Conservation (phyloP, 495 filamentous ascomycete species). For the Tuber brumale region DNA sequence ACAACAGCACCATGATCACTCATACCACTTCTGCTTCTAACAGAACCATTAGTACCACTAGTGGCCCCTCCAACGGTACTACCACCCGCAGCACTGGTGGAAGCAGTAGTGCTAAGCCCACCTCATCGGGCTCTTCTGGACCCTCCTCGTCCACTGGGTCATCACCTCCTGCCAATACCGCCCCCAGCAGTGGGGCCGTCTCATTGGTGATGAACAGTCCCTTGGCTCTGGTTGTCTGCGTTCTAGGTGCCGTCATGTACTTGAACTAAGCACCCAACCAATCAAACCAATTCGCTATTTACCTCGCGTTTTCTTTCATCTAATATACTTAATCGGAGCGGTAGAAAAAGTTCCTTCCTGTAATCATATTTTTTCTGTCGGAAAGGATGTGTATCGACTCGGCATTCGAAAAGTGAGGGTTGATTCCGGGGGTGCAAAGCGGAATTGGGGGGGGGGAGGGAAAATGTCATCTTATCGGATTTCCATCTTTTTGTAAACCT, state of each 20-base stretch:
- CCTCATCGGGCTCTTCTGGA: neutral
- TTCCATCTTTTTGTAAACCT: neutral
- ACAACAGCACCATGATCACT: slow-evolving; percentile 23
- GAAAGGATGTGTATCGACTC: neutral
- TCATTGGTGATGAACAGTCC: slow-evolving; percentile 32
- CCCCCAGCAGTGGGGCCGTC: slow-evolving; percentile 22
- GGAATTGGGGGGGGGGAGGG: neutral
- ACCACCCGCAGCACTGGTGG: neutral
- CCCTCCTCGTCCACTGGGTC: neutral
- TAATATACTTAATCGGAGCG: neutral
- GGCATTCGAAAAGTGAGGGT: slow-evolving; percentile 6
- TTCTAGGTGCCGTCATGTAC: slow-evolving; percentile 36
- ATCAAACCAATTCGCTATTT: neutral
- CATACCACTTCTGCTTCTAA: slow-evolving; percentile 10
- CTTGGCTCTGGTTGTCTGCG: slow-evolving; percentile 35
- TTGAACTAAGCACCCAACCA: slow-evolving; percentile 28
- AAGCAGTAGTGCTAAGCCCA: slow-evolving; percentile 3
- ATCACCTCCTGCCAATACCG: neutral
- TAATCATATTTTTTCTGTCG: neutral
- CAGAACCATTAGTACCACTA: slow-evolving; percentile 5
- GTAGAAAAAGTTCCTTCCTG: neutral
- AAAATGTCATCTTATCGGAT: neutral
- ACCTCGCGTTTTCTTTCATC: neutral
- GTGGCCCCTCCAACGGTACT: slow-evolving; percentile 21
- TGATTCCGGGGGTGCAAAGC: neutral